These are phyloP conservation scores for Dryas alaskensis DNA, from an alignment of 306 rosid genomes.

Conservation along the genomic window DNA sequence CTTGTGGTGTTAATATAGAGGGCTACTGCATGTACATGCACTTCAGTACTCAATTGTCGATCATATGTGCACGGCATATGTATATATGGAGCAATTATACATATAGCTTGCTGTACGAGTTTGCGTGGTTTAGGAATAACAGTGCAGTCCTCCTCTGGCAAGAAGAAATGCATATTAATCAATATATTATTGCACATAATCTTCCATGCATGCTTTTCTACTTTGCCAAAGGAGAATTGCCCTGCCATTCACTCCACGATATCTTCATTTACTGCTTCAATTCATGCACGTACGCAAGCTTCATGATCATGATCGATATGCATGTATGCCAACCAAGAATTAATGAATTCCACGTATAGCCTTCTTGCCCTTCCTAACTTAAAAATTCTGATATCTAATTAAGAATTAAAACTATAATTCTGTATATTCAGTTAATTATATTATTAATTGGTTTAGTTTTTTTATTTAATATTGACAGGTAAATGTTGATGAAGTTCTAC, in stretches of 20 bases:
- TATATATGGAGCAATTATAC: background rate
- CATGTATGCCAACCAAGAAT: no score
- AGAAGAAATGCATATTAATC: background rate
- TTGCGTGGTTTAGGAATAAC: slow-evolving; percentile 6
- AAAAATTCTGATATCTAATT: no score
- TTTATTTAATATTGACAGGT: background rate
- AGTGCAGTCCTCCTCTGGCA: slow-evolving; percentile 11
- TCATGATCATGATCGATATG: no score
- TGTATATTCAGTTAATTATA: no score
- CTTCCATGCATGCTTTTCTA: background rate
- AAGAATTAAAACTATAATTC: no score
- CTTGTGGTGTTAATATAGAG: background rate
- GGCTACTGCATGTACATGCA: background rate
- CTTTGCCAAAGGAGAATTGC: slow-evolving; percentile 21
- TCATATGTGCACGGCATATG: no score
- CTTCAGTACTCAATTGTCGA: background rate
- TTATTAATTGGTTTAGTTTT: background rate
- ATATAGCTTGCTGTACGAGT: background rate
- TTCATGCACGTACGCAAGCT: no score
- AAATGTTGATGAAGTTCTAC: background rate
- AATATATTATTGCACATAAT: no score
- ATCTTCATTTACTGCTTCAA: no score
- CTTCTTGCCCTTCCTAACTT: no score
- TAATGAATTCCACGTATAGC: no score
- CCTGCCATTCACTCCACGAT: slow-evolving; percentile 4